Evolutionary conservation across 1,284 basidiomycete genomes (phyloP).

Genomic region (Pisolithus thermaeus): DNA sequence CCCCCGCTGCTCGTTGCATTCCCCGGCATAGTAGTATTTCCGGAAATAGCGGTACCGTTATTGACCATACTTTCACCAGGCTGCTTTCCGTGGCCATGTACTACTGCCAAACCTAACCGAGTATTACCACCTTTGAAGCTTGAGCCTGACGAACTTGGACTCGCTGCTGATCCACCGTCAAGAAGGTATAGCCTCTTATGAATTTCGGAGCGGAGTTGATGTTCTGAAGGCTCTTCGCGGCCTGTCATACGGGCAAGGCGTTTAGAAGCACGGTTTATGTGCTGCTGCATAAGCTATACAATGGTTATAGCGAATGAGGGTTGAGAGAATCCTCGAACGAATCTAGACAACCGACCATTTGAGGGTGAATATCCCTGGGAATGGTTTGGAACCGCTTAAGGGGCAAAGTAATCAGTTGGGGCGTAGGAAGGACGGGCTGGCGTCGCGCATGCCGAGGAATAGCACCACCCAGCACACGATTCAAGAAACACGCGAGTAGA

Average conservation of each 20-base stretch:
- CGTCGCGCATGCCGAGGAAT: slow-evolving; percentile 15
- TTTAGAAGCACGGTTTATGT: slow-evolving; percentile 59
- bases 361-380: slow-evolving; percentile 47
- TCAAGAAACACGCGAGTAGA: slow-evolving; percentile 14
- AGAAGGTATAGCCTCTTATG: slow-evolving; percentile 46
- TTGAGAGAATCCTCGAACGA: neutral
- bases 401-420: slow-evolving; percentile 23
- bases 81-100: neutral
- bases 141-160: slow-evolving; percentile 7
- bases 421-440: slow-evolving; percentile 4
- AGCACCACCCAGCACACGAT: slow-evolving; percentile 9
- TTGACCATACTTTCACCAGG: slow-evolving; percentile 5
- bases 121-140: slow-evolving; percentile 8
- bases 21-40: slow-evolving; percentile 2
- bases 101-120: slow-evolving; percentile 9
- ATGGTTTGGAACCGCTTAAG: slow-evolving; percentile 17
- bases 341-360: slow-evolving; percentile 44
- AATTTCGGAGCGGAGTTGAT: slow-evolving; percentile 46
- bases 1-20: slow-evolving; percentile 10
- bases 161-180: slow-evolving; percentile 24
- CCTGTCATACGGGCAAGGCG: slow-evolving; percentile 69
- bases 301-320: slow-evolving; percentile 2
- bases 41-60: slow-evolving; percentile 4
- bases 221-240: slow-evolving; percentile 42
- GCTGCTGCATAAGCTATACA: slow-evolving; percentile 59